Percentiles rank a stretch among this genome's conserved stretches.
phyloP scores from a whole-genome alignment of 2,329 filamentous ascomycete genomes.

The Fusarium sp. region DNA sequence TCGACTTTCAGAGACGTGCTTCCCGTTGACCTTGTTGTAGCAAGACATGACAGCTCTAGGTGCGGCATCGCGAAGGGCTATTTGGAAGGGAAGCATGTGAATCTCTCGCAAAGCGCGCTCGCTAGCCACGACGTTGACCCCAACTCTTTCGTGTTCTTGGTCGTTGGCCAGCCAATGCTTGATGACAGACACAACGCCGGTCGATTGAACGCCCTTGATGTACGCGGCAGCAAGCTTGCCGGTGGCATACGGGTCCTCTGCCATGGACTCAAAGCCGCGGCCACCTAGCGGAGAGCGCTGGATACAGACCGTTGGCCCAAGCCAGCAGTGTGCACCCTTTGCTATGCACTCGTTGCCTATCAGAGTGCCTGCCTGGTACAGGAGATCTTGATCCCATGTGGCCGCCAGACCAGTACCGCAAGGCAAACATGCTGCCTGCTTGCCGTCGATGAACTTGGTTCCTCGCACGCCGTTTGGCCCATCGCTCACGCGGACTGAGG shows the following conservation, averaged over 20 bases:
- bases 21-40: slow-evolving; percentile 58
- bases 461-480: background rate
- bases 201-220: slow-evolving; percentile 9
- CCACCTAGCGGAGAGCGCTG: slow-evolving; percentile 7
- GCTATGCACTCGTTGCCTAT: slow-evolving; percentile 19
- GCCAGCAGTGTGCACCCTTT: slow-evolving; percentile 14
- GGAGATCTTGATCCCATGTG: slow-evolving; percentile 23
- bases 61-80: slow-evolving; percentile 51
- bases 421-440: slow-evolving; percentile 1
- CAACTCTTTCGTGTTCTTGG: slow-evolving; percentile 4
- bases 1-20: slow-evolving; percentile 41
- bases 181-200: background rate
- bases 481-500: background rate
- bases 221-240: slow-evolving; percentile 1
- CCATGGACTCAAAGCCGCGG: slow-evolving; percentile 11
- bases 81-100: slow-evolving; percentile 57
- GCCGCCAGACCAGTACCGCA: slow-evolving; percentile 23
- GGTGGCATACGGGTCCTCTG: slow-evolving; percentile 4
- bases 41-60: slow-evolving; percentile 58
- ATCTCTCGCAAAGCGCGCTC: slow-evolving; percentile 41
- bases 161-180: slow-evolving; percentile 18
- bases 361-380: slow-evolving; percentile 7
- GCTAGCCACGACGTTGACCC: background rate
- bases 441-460: background rate
- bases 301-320: slow-evolving; percentile 8